Evolutionary conservation across 768 basidiomycete species (phyloP), one percentile per base, ranked within the genome.

Genomic region (Collybia mongolica): DNA sequence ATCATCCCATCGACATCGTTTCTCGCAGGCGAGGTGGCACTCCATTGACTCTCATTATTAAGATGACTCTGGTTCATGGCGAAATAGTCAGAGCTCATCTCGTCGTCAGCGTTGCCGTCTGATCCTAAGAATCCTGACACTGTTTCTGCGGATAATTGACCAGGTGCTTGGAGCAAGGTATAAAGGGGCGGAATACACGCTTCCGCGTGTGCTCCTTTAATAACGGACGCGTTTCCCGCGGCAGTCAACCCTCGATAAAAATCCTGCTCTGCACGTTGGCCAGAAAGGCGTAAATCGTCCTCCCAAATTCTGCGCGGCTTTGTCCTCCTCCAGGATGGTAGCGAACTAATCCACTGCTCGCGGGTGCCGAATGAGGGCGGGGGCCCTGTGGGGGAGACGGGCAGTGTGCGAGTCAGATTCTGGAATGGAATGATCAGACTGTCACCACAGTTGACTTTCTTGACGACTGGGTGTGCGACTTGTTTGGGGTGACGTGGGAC

Each of bases 131-230:
- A 32, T 17, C 48, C 51, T 38, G 37, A 26, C 29, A 41, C 20
- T 51, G 53, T 57, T 42, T 57, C 53, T 46, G 44, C 54, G 52
- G 54, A 52, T 28, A 46, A 55, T 54, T 57, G 54, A 49, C 51
- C 46, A 44, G 55, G 51, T 36, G 53, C 51, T 35, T 53, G 56
- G 19, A 65, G 53, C 53, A 70, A 53, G 56, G 66, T 63, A 57
- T 64, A 66, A 65, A 75, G 70, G 88, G 88, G 88, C 86, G 87
- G 86, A 84, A 84, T 78, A 75, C 84, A 84, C 83, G 85, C 84
- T 80, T 89, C 77, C 80, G 84, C 86, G 84, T 72, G 84, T 69
- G 78, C 64, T 82, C 88, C 88, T 88, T 90, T 89, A 87, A 87
- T 88, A 73, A 82, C 84, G 63, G 78, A 66, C 73, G 84, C 85